Evolutionary conservation across 495 filamentous ascomycete species (phyloP), one percentile per base, ranked within the genome.

Genomic region (Jackrogersella minutella): DNA sequence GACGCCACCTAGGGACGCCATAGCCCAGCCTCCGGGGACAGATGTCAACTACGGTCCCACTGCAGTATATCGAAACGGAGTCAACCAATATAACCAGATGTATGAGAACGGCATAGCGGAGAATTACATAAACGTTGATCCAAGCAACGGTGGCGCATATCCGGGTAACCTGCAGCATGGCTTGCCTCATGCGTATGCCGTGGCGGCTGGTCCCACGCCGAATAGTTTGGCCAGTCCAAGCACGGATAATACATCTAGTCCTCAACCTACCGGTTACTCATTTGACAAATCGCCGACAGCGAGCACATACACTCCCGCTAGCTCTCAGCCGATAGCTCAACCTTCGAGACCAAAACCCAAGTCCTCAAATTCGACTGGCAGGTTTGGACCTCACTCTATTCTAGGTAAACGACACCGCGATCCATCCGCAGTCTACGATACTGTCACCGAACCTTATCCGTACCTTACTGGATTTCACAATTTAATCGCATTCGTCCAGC

Each of bases 401-500:
- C 74, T 87, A 62, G 75, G 83, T 51, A 85, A 84, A 66, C 78
- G 81, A 11, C 71, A 76, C 36, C 79, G 83, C 33, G 92, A 97
- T 66, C 89, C 93, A 4, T 93, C 90, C 0, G 82, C 86, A 21
- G 93, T 97, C 64, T 99, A 99, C 78, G 87, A 91, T 55, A 90
- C 86, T 39, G 92, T 99, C 67, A 91, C 89, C 50, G 86, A 93
- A 68, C 93, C 96, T 19, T 97, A 98, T 72, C 86, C 90, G 7
- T 97, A 99, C 72, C 92, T 92, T 1, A 86, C 82, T 54, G 91
- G 92, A 39, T 97, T 97, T 77, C 95, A 99, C 79, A 89, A 87
- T 59, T 83, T 99, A 43, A 93, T 90, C 54, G 85, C 85, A n/a
- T 88, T 91, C 64, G 83, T 98, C 10, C 87, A 91, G 73, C 85